These are phyloP conservation scores for Tetrapisispora pingtungensis DNA, from an alignment of 805 yeast genomes.

Conservation along the genomic window DNA sequence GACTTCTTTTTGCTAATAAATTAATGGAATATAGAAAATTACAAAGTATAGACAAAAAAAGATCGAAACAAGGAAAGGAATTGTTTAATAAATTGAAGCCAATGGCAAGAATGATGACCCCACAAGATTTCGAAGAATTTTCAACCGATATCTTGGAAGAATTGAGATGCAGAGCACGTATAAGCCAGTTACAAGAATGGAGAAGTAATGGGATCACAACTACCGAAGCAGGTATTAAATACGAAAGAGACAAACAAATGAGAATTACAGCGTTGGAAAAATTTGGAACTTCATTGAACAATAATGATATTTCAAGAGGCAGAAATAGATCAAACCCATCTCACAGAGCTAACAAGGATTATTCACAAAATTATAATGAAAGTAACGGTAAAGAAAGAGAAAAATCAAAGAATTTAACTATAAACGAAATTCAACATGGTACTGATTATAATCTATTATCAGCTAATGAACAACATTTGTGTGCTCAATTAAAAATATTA, in stretches of 20 bases:
- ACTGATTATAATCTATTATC: conserved; percentile 76
- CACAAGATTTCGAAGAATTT: conserved; percentile 70
- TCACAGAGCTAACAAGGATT: conserved; percentile 21
- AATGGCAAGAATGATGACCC: conserved; percentile 68
- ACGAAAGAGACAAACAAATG: conserved; percentile 76
- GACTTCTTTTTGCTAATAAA: conserved; percentile 64
- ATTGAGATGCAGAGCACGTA: conserved; percentile 65
- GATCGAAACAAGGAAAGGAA: conserved; percentile 85
- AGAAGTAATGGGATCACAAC: conserved; percentile 81
- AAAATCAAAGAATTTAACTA: conserved; percentile 32
- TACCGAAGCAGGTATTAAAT: conserved; percentile 70
- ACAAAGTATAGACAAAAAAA: conserved; percentile 71
- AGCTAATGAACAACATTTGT: conserved; percentile 78
- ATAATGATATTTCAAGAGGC: conserved; percentile 10
- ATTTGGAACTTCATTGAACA: conserved; percentile 27
- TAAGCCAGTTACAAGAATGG: conserved; percentile 89
- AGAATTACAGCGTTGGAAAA: conserved; percentile 56
- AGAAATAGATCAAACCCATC: conserved; percentile 24
- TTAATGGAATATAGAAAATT: conserved; percentile 78
- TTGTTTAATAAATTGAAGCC: conserved; percentile 66
- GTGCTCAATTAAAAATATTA: conserved; percentile 70
- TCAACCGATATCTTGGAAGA: conserved; percentile 67
- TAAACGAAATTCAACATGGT: conserved; percentile 63
- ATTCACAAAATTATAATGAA: conserved; percentile 20
- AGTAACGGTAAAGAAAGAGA: conserved; percentile 27